Evolutionary conservation across 2,329 filamentous ascomycete genomes (phyloP).

Genomic region (Curvularia sp.): DNA sequence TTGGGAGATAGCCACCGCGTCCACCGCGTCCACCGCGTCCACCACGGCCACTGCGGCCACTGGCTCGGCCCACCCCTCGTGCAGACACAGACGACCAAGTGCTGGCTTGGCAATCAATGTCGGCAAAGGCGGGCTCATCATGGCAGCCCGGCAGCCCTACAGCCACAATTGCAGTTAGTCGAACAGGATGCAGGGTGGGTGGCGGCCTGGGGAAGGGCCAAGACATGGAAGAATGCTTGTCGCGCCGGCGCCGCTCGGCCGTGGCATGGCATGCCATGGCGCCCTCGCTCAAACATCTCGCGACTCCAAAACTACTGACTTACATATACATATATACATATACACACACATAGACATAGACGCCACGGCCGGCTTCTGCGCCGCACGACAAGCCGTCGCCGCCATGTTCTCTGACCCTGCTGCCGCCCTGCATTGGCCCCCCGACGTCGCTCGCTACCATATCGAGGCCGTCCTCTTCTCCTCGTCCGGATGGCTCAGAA

Average conservation of each 20-base stretch:
- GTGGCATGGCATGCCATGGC: too few relatives aligned
- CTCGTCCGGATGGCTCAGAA: slow-evolving; percentile 48
- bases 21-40: slow-evolving; percentile 1
- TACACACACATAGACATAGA: too few relatives aligned
- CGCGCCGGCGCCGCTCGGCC: slow-evolving; percentile 1
- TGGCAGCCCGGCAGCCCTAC: too few relatives aligned
- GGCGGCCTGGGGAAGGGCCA: slow-evolving; percentile 13
- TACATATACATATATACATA: too few relatives aligned
- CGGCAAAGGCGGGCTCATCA: too few relatives aligned
- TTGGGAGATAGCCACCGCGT: slow-evolving; percentile 12
- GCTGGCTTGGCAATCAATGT: background rate
- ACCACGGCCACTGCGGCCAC: slow-evolving; percentile 2
- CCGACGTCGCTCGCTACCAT: slow-evolving; percentile 45
- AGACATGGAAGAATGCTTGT: slow-evolving; percentile 19
- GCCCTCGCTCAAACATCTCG: too few relatives aligned
- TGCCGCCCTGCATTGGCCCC: slow-evolving; percentile 45
- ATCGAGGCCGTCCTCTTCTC: slow-evolving; percentile 46
- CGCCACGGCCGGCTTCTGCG: too few relatives aligned
- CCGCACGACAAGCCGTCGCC: slow-evolving; percentile 11
- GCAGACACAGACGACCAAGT: background rate
- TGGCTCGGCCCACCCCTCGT: background rate
- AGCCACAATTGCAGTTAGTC: background rate
- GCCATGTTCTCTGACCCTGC: slow-evolving; percentile 45
- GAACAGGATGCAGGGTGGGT: background rate
- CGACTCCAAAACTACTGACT: background rate